Conservation (phyloP, 495 filamentous ascomycete species). For the Gamarada debralockiae region DNA sequence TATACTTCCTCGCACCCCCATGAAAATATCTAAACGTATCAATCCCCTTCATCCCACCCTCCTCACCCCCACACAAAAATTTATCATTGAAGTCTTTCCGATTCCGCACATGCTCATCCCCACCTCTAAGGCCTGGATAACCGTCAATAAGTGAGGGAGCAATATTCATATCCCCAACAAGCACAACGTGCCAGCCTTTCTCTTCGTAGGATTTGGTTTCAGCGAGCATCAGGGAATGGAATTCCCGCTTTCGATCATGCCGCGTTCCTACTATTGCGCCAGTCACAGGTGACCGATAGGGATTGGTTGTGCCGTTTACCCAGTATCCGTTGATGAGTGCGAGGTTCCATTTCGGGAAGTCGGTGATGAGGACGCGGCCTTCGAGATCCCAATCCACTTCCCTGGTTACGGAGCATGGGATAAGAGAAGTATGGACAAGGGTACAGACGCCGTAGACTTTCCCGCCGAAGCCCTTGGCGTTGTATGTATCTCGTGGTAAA, state of each 20-base stretch:
- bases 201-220: constrained; percentile 35
- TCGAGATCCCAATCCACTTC: constrained; percentile 47
- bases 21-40: constrained; percentile 3
- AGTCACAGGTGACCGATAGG: constrained; percentile 35
- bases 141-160: constrained; percentile 38
- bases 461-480: constrained; percentile 42
- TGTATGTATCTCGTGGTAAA: constrained; percentile 43
- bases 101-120: constrained; percentile 41
- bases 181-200: constrained; percentile 34
- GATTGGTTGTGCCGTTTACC: constrained; percentile 45
- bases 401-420: constrained; percentile 18
- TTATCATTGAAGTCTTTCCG: constrained; percentile 43
- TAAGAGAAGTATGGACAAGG: constrained; percentile 41
- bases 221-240: constrained; percentile 38
- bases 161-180: constrained; percentile 49
- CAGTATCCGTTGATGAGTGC: constrained; percentile 48
- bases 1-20: constrained; percentile 6
- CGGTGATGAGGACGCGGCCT: constrained; percentile 41
- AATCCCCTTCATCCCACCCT: constrained; percentile 9
- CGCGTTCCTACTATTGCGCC: constrained; percentile 39
- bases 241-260: constrained; percentile 44
- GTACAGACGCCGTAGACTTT: constrained; percentile 49
- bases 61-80: constrained; percentile 36
- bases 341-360: constrained; percentile 15
- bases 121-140: constrained; percentile 37